Evolutionary conservation across 2,329 filamentous ascomycete genomes (phyloP).

Genomic region (Alternaria sp.): DNA sequence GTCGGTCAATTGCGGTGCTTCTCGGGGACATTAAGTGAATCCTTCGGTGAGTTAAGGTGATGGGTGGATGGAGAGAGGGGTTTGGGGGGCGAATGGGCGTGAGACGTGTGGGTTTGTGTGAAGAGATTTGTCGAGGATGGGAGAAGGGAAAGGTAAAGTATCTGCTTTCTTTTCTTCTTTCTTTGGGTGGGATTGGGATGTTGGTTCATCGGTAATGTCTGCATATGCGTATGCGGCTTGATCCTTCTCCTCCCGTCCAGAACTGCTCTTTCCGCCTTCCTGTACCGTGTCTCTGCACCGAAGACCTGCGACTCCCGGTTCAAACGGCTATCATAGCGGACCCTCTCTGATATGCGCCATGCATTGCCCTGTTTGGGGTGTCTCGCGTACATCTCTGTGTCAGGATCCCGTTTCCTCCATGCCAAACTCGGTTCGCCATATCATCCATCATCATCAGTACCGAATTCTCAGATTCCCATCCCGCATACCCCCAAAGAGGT

Average conservation of each 20-base stretch:
- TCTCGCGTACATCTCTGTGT: background rate
- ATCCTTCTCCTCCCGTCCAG: background rate
- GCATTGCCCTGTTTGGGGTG: background rate
- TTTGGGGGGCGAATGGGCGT: background rate
- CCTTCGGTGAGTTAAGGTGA: conserved; percentile 6
- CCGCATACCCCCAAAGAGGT: background rate
- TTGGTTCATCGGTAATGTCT: background rate
- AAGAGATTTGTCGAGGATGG: background rate
- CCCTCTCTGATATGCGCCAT: background rate
- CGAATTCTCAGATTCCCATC: background rate
- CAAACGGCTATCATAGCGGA: background rate
- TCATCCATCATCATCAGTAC: background rate
- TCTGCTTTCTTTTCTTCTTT: background rate
- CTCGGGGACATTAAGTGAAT: conserved; percentile 3
- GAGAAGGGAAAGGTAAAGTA: background rate
- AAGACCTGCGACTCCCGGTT: background rate
- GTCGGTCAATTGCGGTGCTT: conserved; percentile 17
- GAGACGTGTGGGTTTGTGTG: background rate
- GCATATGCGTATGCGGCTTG: background rate
- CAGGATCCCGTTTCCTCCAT: background rate
- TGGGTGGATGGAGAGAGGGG: background rate
- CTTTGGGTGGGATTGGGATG: background rate
- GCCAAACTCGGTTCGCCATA: background rate
- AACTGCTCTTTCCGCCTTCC: background rate
- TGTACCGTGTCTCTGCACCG: background rate